Conservation (phyloP, 2,329 filamentous ascomycete genomes). For the Cercospora sp. region DNA sequence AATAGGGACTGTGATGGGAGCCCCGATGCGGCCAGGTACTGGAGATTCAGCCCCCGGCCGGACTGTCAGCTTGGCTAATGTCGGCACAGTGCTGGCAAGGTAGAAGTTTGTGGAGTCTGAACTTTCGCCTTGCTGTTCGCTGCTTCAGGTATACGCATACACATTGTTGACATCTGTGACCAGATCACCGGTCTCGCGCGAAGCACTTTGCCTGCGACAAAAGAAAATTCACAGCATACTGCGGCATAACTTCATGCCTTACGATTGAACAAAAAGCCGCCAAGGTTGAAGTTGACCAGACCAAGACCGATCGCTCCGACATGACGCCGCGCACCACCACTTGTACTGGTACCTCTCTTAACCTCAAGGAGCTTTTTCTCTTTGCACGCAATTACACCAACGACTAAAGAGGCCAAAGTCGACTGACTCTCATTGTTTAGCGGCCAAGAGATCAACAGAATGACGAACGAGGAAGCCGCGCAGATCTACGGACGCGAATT, state of each 20-base stretch:
- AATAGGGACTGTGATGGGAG: neutral
- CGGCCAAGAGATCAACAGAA: neutral
- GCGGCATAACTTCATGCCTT: neutral
- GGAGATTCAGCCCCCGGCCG: neutral
- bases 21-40: neutral
- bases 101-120: neutral
- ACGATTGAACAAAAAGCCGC: neutral
- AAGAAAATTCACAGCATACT: neutral
- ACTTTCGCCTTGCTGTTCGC: neutral
- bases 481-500: neutral
- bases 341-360: neutral
- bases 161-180: neutral
- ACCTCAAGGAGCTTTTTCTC: constrained; percentile 6
- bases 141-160: neutral
- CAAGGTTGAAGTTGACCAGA: neutral
- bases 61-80: neutral
- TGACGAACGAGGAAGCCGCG: neutral
- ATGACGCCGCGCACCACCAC: neutral
- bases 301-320: constrained; percentile 1
- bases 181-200: neutral
- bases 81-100: neutral
- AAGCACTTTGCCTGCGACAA: neutral
- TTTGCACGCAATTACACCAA: neutral
- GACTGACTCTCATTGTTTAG: neutral
- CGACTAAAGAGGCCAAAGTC: neutral